Evolutionary conservation across 2,329 filamentous ascomycete genomes (phyloP).

Genomic region (Didymellaceae sp.): DNA sequence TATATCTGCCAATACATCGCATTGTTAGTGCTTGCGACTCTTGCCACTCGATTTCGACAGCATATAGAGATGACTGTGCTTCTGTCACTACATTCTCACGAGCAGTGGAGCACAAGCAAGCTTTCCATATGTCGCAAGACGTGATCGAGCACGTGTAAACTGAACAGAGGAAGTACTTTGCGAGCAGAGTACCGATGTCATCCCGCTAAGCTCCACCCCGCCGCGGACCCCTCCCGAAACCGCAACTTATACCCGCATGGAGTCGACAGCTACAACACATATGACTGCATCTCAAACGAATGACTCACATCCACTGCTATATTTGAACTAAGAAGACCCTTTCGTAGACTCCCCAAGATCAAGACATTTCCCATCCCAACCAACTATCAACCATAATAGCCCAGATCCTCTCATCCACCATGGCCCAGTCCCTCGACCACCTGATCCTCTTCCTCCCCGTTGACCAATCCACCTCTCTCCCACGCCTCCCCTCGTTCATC

Average conservation of each 20-base stretch:
- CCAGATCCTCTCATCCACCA: neutral
- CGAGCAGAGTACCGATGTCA: neutral
- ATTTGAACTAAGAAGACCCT: neutral
- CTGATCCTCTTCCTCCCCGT: conserved; percentile 68
- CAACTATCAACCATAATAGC: neutral
- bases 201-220: conserved; percentile 9
- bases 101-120: too few species aligned
- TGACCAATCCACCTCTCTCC: conserved; percentile 55
- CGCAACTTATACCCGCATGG: neutral
- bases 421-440: conserved; percentile 62
- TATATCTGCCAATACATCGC: too few species aligned
- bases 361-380: too few species aligned
- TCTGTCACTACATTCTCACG: too few species aligned
- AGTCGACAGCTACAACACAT: neutral
- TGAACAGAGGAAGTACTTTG: conserved; percentile 7
- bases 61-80: too few species aligned
- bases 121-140: too few species aligned
- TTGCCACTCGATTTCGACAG: too few species aligned
- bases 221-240: conserved; percentile 5
- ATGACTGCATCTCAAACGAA: neutral
- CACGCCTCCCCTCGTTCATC: conserved; percentile 55
- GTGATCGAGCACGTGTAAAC: too few species aligned
- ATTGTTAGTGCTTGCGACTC: too few species aligned
- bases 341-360: too few species aligned
- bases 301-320: conserved; percentile 1